Conservation (phyloP, 805 yeast species). For the Wickerhamiella sorbophila region DNA sequence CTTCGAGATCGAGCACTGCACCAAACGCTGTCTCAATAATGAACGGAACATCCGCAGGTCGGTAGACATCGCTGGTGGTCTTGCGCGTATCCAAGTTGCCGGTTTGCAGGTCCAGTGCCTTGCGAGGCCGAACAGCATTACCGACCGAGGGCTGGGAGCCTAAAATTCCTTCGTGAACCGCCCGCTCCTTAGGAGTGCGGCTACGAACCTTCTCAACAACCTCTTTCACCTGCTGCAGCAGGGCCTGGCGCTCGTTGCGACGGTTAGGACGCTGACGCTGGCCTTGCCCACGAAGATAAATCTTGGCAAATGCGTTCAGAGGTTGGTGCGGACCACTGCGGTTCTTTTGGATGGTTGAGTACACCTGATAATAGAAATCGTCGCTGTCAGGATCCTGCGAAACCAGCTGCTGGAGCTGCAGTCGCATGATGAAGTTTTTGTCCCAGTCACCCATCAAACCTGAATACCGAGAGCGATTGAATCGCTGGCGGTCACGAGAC, state of each 20-base stretch:
- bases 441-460: conserved; percentile 97
- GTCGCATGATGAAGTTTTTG: conserved; percentile 85
- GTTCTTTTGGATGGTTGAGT: conserved; percentile 48
- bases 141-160: conserved; percentile 30
- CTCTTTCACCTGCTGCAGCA: conserved; percentile 95
- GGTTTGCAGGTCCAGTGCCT: conserved; percentile 24
- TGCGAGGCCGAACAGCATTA: conserved; percentile 18
- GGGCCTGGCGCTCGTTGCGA: conserved; percentile 39
- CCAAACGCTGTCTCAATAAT: conserved; percentile 68
- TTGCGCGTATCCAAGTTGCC: conserved; percentile 25
- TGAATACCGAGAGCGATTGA: conserved; percentile 34
- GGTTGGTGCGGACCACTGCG: conserved; percentile 40
- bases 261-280: conserved; percentile 74
- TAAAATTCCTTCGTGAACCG: conserved; percentile 68
- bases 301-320: conserved; percentile 77
- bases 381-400: conserved; percentile 95
- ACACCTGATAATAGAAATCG: conserved; percentile 91
- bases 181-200: conserved; percentile 53
- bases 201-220: conserved; percentile 88
- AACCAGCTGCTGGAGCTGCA: conserved; percentile 88
- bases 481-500: not conserved
- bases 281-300: conserved; percentile 46
- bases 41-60: conserved; percentile 39
- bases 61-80: conserved; percentile 18
- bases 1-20: conserved; percentile 65